Conservation (phyloP, 768 basidiomycete genomes). For the Clitopilus passeckerianus region DNA sequence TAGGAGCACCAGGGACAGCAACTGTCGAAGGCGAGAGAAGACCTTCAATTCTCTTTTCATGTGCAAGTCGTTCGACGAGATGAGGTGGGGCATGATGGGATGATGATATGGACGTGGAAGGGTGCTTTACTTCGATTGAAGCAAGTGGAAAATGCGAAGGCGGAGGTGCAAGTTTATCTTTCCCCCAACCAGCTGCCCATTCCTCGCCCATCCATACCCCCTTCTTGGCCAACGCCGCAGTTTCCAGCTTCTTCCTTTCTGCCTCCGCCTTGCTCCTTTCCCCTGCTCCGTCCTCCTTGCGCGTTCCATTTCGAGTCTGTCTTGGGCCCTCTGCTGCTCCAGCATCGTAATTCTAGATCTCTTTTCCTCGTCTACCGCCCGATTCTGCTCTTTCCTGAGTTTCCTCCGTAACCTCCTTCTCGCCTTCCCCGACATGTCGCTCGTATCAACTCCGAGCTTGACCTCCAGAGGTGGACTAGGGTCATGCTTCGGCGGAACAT, state of each 20-base stretch:
- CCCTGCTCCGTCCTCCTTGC: neutral
- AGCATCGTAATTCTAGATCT: neutral
- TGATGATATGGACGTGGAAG: neutral
- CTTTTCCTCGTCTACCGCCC: neutral
- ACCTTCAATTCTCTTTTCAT: conserved; percentile 20
- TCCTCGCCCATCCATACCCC: neutral
- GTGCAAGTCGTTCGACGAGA: conserved; percentile 1
- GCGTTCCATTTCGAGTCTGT: neutral
- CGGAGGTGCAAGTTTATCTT: conserved; percentile 6
- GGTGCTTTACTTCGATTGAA: neutral
- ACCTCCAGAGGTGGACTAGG: neutral
- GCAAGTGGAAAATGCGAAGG: neutral
- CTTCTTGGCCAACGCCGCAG: neutral
- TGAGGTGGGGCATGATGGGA: conserved; percentile 6
- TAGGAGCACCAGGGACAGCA: neutral
- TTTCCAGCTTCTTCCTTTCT: neutral
- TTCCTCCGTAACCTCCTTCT: neutral
- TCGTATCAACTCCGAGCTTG: neutral
- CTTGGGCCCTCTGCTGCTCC: neutral
- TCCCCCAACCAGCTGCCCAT: conserved; percentile 14
- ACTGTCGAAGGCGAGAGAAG: conserved; percentile 18
- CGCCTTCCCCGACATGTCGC: neutral
- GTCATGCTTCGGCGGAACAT: neutral
- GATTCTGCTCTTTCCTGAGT: neutral
- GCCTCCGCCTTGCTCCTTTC: neutral